Base-by-base conservation (phyloP, 2,329 filamentous ascomycete genomes). In the Ilyonectria destructans region DNA sequence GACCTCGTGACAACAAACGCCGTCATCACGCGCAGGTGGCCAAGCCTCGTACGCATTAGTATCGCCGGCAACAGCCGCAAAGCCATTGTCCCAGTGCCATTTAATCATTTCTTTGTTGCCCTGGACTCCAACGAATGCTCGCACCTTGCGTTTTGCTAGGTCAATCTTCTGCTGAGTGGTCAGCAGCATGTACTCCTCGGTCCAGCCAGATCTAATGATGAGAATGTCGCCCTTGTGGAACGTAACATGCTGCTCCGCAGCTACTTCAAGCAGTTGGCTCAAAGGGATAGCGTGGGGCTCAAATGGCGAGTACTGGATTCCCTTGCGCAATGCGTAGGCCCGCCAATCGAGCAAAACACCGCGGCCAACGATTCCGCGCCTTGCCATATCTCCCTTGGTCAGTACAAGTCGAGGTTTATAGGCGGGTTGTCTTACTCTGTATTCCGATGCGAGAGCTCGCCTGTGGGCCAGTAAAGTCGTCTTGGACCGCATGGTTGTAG, bases 81-180 rank as follows among this genome's bases (percentile, higher is more conserved):
- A 89, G 15, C 55, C 62, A 5, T 85, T 82, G 62, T 89, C 85
- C 87, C 88, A 90, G 21, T 90, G 79, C 88, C 88, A 91, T 45
- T 83, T 81, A 10, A 89, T 80, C 9, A 83, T 84, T 7, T 81
- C 82, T 19, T 84, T 80, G 3, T 82, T 84, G 1, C 84, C 84
- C 58, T 87, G 82, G 2, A 89, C 80, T 1, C 87, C 88, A 63
- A 79, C 37, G 17, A 40, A 40, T 13, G 37, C 1, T 73, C 75
- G 29, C 0, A 74, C 69, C 1, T 80, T 72, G 3, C 19, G 7
- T 4, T 46, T 6, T 1, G 55, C 37, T 13, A 58, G 26, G 37
- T 83, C 75, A 9, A 74, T 74, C 6, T 83, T 76, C 37, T 40
- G 37, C 37, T 40, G 13, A 4, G 13, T 17, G 37, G 13, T 40